phyloP scores from a whole-genome alignment of 768 basidiomycete genomes.

The Pilatotrama ljubarskyi region DNA sequence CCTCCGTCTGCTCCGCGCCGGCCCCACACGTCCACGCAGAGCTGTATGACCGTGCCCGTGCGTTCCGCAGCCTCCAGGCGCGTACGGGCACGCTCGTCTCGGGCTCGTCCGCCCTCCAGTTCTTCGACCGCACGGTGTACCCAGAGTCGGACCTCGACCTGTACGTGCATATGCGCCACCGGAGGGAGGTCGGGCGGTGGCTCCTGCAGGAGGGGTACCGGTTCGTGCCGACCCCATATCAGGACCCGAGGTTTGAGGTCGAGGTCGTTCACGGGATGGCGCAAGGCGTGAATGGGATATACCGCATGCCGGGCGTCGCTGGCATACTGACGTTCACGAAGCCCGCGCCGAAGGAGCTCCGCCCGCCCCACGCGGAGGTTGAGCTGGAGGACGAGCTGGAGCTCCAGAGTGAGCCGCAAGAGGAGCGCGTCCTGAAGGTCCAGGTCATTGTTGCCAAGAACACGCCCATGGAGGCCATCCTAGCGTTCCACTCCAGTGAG shows the following conservation, averaged over 20 bases:
- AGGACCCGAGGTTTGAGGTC: slow-evolving; percentile 18
- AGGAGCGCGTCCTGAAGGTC: slow-evolving; percentile 3
- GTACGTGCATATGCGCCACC: slow-evolving; percentile 40
- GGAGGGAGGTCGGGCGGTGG: slow-evolving; percentile 38
- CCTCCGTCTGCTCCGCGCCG: slow-evolving; percentile 26
- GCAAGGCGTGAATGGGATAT: slow-evolving; percentile 15
- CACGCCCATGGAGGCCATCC: slow-evolving; percentile 15
- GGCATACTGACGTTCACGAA: slow-evolving; percentile 11
- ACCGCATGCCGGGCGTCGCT: neutral
- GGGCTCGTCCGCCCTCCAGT: slow-evolving; percentile 55
- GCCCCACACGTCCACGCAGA: slow-evolving; percentile 34
- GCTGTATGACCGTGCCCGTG: slow-evolving; percentile 36
- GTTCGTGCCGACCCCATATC: slow-evolving; percentile 25
- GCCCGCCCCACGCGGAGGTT: neutral
- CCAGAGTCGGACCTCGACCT: slow-evolving; percentile 51
- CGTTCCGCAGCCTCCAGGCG: slow-evolving; percentile 46
- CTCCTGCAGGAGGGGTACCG: slow-evolving; percentile 36
- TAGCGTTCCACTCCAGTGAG: slow-evolving; percentile 22
- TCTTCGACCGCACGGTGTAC: slow-evolving; percentile 45
- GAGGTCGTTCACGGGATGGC: slow-evolving; percentile 8
- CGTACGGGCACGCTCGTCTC: slow-evolving; percentile 48
- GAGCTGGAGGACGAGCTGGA: neutral
- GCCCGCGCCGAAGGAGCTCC: neutral
- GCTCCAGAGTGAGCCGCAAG: neutral
- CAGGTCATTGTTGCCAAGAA: slow-evolving; percentile 20